Evolutionary conservation across 2,329 filamentous ascomycete genomes (phyloP).

Genomic region (Fusarium multiceps): DNA sequence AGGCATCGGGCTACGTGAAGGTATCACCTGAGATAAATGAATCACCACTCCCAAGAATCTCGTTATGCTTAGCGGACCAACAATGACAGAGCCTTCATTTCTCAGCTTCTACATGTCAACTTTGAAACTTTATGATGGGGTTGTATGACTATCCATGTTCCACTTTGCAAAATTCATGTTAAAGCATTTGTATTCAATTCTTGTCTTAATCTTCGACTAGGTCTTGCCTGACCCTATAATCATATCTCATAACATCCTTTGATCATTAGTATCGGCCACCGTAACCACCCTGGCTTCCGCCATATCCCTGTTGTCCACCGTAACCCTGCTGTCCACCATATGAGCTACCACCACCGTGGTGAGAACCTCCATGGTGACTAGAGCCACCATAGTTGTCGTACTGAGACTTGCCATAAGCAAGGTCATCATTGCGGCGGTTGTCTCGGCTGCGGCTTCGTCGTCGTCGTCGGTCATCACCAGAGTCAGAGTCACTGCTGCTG

Average conservation of each 20-base stretch:
- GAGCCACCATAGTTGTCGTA: conserved; percentile 11
- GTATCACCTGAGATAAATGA: background rate
- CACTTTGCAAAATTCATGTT: background rate
- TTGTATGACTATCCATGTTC: background rate
- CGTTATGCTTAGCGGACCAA: background rate
- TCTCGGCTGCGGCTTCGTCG: background rate
- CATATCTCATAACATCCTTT: background rate
- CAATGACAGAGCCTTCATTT: background rate
- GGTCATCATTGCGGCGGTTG: conserved; percentile 10
- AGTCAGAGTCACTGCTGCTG: conserved; percentile 43
- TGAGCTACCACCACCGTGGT: background rate
- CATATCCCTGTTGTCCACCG: conserved; percentile 2
- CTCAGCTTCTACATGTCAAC: background rate
- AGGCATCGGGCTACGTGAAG: background rate
- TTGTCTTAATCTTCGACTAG: background rate
- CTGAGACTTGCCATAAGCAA: conserved; percentile 27
- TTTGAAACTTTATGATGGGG: background rate
- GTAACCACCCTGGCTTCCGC: conserved; percentile 1
- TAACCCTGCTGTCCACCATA: conserved; percentile 1
- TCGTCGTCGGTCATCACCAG: conserved; percentile 36
- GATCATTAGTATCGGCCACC: conserved; percentile 2
- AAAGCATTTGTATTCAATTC: background rate
- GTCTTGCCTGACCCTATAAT: background rate
- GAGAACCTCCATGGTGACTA: background rate
- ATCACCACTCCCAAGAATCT: background rate